These are phyloP conservation scores for Penicillium sp. DNA, from an alignment of 2,329 filamentous ascomycete genomes.

Conservation along the genomic window DNA sequence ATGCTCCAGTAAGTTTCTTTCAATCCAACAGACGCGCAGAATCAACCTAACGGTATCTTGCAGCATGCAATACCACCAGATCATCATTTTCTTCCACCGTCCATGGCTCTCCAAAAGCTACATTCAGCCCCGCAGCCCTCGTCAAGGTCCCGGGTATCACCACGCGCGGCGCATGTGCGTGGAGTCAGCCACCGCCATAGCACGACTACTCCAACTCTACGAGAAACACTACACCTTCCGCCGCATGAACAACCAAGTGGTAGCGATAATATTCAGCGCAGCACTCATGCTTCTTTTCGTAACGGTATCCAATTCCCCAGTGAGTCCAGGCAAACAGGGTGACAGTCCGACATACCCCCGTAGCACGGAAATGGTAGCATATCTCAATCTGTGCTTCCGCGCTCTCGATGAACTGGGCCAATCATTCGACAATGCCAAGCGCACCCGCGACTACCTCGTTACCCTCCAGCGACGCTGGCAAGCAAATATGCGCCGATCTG, in stretches of 20 bases:
- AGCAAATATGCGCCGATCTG: constrained; percentile 34
- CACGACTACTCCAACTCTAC: constrained; percentile 43
- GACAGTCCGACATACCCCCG: constrained; percentile 22
- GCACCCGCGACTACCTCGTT: constrained; percentile 40
- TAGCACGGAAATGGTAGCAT: constrained; percentile 34
- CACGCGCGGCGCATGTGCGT: constrained; percentile 47
- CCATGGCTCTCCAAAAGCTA: constrained; percentile 46
- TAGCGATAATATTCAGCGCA: constrained; percentile 47
- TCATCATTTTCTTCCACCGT: constrained; percentile 45
- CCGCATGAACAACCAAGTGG: constrained; percentile 45
- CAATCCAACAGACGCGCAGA: background rate
- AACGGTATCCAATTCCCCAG: constrained; percentile 35
- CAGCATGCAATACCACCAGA: constrained; percentile 47
- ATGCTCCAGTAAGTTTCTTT: constrained; percentile 38
- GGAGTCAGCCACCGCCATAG: constrained; percentile 41
- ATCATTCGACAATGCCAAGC: constrained; percentile 43
- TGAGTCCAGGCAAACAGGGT: constrained; percentile 22
- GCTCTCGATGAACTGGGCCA: constrained; percentile 43
- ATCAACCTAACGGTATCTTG: background rate
- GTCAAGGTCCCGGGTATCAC: constrained; percentile 44
- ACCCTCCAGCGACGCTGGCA: constrained; percentile 42
- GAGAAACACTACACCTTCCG: constrained; percentile 44
- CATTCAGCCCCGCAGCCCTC: constrained; percentile 42
- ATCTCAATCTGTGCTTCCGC: constrained; percentile 44
- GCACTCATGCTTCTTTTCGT: constrained; percentile 43